Evolutionary conservation across 1,284 basidiomycete genomes (phyloP), one percentile per base, ranked within the genome.

Genomic region (Mycena citricolor): DNA sequence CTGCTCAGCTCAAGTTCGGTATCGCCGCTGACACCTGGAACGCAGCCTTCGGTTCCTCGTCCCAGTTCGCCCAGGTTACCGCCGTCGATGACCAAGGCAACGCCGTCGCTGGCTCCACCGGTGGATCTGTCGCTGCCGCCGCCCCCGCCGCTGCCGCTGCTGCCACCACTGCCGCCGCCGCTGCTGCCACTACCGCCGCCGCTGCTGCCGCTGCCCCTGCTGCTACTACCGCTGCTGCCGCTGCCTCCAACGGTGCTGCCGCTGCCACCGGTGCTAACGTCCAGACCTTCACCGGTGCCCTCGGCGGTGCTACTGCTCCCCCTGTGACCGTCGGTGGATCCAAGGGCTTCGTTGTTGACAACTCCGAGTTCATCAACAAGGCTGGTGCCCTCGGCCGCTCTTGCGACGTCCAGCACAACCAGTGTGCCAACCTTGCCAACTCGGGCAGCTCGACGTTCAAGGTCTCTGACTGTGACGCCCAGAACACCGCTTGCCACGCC

Each of bases 331-430:
- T 44, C 13, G 47, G 47, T 14, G 51, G 46, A 7, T 5, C 23
- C 17, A 47, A 49, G 26, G 47, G 47, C 20, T 53, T 53, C 42
- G 35, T 44, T n/a, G 25, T 34, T 21, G 30, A 53, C 20, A 23
- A 66, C 53, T 73, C 74, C 43, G 70, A 72, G 20, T 83, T 82
- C 70, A 55, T 78, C 41, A 74, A 74, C 59, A 44, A 68, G 23
- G 60, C 56, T 37, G 75, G 72, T 44, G 79, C 80, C 8, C 66
- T 82, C 41, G 67, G 66, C 8, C 74, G 80, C 35, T 77, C 76
- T 6, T 82, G 81, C 62, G 77, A 79, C 52, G 71, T 79, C 28
- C 78, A 80, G 62, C 68, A 80, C 59, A 80, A 80, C 63, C 39
- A 66, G 49, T 81, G 74, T 49, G 73, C 74, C 25, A 66, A 76